phyloP scores from a whole-genome alignment of 306 rosid genomes.

The Cucumis cinereus region DNA sequence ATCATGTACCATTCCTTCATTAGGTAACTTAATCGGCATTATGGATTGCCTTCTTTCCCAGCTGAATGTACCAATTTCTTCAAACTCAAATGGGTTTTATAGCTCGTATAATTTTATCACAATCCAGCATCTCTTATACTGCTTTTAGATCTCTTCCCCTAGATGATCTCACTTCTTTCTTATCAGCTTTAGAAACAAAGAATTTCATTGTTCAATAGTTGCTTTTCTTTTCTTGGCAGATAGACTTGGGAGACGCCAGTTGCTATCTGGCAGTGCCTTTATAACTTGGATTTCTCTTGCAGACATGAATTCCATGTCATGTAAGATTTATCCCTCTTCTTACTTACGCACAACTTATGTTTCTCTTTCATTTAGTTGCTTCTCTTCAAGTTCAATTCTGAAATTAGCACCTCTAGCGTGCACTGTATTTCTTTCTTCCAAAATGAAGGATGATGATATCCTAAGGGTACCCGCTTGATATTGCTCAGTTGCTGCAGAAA shows the following conservation, averaged over 20 bases:
- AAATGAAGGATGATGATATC: conserved; percentile 38
- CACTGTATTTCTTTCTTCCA: conserved; percentile 21
- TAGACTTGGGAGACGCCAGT: conserved; percentile 68
- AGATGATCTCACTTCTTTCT: background rate
- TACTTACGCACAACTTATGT: background rate
- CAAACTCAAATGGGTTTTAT: background rate
- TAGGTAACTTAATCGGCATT: background rate
- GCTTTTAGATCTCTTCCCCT: background rate
- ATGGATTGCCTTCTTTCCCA: background rate
- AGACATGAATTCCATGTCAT: conserved; percentile 49
- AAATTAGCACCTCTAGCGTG: conserved; percentile 9
- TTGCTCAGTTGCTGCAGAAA: conserved; percentile 99
- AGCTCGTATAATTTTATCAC: background rate
- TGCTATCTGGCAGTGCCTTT: conserved; percentile 42
- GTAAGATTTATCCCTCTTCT: conserved; percentile 33
- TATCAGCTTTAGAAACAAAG: background rate
- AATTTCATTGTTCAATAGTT: background rate
- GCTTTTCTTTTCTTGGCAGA: conserved; percentile 41
- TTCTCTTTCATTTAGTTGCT: background rate
- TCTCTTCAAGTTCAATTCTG: background rate
- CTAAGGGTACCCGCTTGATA: conserved; percentile 71
- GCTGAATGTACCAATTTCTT: background rate
- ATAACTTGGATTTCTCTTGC: conserved; percentile 47
- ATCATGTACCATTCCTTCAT: background rate
- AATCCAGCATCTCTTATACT: background rate